Evolutionary conservation across 495 filamentous ascomycete species (phyloP).

Genomic region (Mytilinidion resinicola): DNA sequence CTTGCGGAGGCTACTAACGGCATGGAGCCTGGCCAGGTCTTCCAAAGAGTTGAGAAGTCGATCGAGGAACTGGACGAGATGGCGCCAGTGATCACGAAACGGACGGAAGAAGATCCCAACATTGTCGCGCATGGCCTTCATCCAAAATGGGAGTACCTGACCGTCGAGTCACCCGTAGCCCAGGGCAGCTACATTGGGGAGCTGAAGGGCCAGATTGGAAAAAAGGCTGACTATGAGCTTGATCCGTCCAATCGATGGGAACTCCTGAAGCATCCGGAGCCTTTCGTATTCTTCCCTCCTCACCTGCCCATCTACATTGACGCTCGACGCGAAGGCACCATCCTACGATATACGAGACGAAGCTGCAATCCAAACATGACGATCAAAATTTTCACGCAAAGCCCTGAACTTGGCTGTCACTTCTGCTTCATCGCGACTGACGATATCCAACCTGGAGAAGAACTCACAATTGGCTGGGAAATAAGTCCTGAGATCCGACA

Average conservation of each 20-base stretch:
- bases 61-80: slow-evolving; percentile 47
- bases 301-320: slow-evolving; percentile 74
- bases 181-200: slow-evolving; percentile 73
- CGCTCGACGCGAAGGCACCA: slow-evolving; percentile 73
- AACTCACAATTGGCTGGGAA: slow-evolving; percentile 65
- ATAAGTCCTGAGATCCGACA: slow-evolving; percentile 46
- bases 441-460: slow-evolving; percentile 55
- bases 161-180: slow-evolving; percentile 53
- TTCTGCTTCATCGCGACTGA: slow-evolving; percentile 83
- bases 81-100: slow-evolving; percentile 44
- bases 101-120: slow-evolving; percentile 41
- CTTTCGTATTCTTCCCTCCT: slow-evolving; percentile 41
- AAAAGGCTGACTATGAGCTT: slow-evolving; percentile 67
- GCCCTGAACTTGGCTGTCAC: slow-evolving; percentile 58
- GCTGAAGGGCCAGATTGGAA: slow-evolving; percentile 77
- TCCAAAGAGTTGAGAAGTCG: slow-evolving; percentile 47
- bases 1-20: slow-evolving; percentile 37
- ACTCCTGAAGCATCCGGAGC: slow-evolving; percentile 66
- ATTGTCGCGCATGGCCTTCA: slow-evolving; percentile 42
- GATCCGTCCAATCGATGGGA: slow-evolving; percentile 70
- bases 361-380: slow-evolving; percentile 82
- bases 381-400: slow-evolving; percentile 72
- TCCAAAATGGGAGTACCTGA: slow-evolving; percentile 67
- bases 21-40: slow-evolving; percentile 42
- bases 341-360: slow-evolving; percentile 74